Evolutionary conservation across 257 asterid species (phyloP).

Genomic region (Nicotiana undulata): DNA sequence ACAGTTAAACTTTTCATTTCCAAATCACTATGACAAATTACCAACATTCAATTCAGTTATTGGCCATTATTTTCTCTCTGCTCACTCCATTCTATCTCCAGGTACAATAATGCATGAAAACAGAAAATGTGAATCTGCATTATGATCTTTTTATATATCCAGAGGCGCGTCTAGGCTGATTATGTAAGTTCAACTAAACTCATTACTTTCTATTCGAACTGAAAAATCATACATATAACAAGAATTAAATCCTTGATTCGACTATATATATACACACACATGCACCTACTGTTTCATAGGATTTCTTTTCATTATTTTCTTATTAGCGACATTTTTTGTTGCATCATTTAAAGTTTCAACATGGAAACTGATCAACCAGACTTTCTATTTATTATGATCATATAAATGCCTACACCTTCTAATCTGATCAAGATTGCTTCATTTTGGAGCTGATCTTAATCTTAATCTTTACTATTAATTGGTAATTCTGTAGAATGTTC

Average conservation of each 20-base stretch:
- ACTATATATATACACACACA: background rate
- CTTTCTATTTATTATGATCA: background rate
- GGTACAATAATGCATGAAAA: background rate
- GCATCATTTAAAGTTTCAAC: background rate
- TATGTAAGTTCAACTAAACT: background rate
- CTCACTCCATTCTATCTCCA: background rate
- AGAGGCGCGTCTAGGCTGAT: background rate
- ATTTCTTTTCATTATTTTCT: background rate
- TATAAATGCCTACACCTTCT: background rate
- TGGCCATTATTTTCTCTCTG: background rate
- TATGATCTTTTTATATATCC: background rate
- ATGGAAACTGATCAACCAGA: background rate
- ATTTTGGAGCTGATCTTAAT: background rate
- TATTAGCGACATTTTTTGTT: background rate
- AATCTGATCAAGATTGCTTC: background rate
- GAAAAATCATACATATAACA: background rate
- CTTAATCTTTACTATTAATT: background rate
- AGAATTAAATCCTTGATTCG: background rate
- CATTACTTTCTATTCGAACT: background rate
- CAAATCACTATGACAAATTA: background rate
- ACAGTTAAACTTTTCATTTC: background rate
- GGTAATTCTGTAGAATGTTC: background rate
- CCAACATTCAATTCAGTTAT: background rate
- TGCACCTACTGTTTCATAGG: background rate
- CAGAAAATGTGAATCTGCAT: background rate